Evolutionary conservation across 2,329 filamentous ascomycete genomes (phyloP).

Genomic region (Aureobasidium namibiae): DNA sequence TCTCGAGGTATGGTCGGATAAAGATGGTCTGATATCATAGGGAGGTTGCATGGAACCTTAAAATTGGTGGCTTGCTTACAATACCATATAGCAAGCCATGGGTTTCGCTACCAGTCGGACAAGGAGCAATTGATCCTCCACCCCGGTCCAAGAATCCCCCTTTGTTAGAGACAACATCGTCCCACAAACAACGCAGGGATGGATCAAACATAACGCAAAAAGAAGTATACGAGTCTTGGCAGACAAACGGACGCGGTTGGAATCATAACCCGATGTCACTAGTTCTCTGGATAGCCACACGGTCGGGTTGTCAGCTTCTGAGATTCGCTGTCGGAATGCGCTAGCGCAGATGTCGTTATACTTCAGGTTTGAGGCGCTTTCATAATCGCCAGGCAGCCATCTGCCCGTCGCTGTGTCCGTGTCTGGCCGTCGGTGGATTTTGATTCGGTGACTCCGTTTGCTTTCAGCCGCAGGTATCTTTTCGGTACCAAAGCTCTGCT

Average conservation of each 20-base stretch:
- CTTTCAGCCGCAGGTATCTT: neutral
- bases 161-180: conserved; percentile 2
- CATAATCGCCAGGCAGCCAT: conserved; percentile 2
- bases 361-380: neutral
- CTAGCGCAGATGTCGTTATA: conserved; percentile 3
- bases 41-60: neutral
- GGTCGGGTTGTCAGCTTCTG: neutral
- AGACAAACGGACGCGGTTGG: neutral
- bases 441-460: conserved; percentile 3
- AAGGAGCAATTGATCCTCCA: conserved; percentile 9
- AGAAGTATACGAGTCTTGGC: neutral
- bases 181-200: neutral
- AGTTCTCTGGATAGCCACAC: neutral
- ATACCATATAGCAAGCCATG: neutral
- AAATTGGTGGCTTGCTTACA: neutral
- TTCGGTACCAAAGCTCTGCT: neutral
- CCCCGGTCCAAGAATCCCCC: neutral
- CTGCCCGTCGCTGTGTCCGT: neutral
- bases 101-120: neutral
- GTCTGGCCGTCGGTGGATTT: conserved; percentile 8
- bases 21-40: neutral
- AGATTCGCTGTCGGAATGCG: conserved; percentile 2
- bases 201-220: neutral
- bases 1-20: neutral
- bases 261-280: neutral